Evolutionary conservation across 2,329 filamentous ascomycete genomes (phyloP).

Genomic region (Fusarium sp.): DNA sequence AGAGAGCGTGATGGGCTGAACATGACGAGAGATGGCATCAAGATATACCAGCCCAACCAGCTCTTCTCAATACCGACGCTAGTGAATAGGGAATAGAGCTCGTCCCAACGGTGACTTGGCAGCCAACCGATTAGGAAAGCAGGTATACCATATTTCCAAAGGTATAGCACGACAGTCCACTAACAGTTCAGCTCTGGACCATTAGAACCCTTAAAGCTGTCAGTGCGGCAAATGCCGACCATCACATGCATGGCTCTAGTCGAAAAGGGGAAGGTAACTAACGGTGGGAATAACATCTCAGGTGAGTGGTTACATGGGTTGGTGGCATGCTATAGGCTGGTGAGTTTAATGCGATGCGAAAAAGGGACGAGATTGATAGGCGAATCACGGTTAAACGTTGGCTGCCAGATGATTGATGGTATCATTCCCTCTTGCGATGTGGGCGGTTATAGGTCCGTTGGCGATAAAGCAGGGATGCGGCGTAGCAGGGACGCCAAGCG

Average conservation of each 20-base stretch:
- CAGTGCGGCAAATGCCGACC: slow-evolving; percentile 2
- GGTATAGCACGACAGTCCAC: not conserved
- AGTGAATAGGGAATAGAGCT: slow-evolving; percentile 5
- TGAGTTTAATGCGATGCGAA: not conserved
- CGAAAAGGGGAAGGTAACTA: not conserved
- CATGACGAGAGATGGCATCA: not conserved
- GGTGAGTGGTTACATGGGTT: slow-evolving; percentile 10
- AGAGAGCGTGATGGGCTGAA: not conserved
- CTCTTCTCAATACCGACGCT: not conserved
- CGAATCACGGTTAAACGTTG: not conserved
- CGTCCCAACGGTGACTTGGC: slow-evolving; percentile 12
- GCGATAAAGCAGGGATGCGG: not conserved
- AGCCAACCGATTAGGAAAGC: not conserved
- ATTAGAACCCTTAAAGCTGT: not conserved
- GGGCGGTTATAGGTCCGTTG: not conserved
- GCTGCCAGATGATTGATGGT: not conserved
- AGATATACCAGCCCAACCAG: not conserved
- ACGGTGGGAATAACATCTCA: slow-evolving; percentile 21
- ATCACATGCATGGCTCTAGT: not conserved
- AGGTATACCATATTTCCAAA: not conserved
- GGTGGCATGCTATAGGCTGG: not conserved
- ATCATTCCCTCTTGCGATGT: not conserved
- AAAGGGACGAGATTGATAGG: not conserved
- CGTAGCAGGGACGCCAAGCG: not conserved
- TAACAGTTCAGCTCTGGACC: not conserved